Evolutionary conservation across 257 asterid genomes (phyloP), one percentile per base, ranked within the genome.

Genomic region (Thymus quinquecostatus): DNA sequence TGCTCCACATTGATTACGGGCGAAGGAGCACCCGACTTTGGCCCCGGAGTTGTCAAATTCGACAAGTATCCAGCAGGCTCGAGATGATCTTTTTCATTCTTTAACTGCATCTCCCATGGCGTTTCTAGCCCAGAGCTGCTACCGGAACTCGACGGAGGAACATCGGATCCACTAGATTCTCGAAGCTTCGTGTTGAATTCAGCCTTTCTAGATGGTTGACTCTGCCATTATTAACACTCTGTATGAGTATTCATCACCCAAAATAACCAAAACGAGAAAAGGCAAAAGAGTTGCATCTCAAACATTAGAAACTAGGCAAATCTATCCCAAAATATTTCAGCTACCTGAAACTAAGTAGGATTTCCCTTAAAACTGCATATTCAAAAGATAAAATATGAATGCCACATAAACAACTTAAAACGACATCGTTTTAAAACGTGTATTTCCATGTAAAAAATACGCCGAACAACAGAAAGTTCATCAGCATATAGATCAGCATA

Each of bases 161-260:
- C 55, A 67, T 91, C 97, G 32, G 96, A 91, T 76, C 84, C 96
- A 60, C 92, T 87, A 5, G 97, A 89, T 1, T 79, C 85, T 72
- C 87, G 75, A 29, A 75, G 80, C 58, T 81, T 81, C 47, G 65
- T 62, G 8, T 77, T 79, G 65, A 76, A 61, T 61, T 79, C 87
- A 56, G 74, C 61, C 47, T 71, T 82, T 55, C 34, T 71, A 51
- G 71, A 71, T 14, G 59, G 83, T 11, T 43, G 53, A 60, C 86
- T 86, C 96, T 89, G 82, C 65, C 48, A 49, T 21, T 1, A 21
- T 14, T 10, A 53, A 21, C 32, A 53, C 29, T 14, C 29, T 51
- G 57, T 14, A 6, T n/a, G 56, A n/a, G 12, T 7, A 44, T 44
- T 44, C 12, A 7, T 7, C 12, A 44, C 49, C 44, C 49, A 44